Evolutionary conservation across 768 basidiomycete genomes (phyloP).

Genomic region (Leccinum longicurvipes): DNA sequence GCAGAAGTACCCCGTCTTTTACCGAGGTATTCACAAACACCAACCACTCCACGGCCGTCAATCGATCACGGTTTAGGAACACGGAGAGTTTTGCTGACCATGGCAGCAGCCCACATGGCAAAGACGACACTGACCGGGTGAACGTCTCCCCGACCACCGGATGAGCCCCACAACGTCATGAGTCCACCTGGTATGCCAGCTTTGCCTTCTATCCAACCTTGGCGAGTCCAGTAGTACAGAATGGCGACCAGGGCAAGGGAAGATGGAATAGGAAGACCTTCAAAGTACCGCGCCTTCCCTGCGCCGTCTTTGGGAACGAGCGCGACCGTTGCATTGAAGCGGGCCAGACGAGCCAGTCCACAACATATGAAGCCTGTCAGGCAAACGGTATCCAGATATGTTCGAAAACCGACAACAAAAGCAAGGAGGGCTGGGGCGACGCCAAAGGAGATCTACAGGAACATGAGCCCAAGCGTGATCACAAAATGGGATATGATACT

Average conservation of each 20-base stretch:
- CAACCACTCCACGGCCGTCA: background rate
- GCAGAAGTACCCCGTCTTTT: background rate
- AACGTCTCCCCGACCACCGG: slow-evolving; percentile 78
- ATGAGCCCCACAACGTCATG: slow-evolving; percentile 66
- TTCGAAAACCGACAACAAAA: slow-evolving; percentile 87
- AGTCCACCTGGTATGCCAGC: slow-evolving; percentile 73
- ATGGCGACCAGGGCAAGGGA: slow-evolving; percentile 76
- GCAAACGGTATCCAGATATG: slow-evolving; percentile 83
- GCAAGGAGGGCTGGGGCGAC: slow-evolving; percentile 94
- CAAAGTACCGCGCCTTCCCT: slow-evolving; percentile 94
- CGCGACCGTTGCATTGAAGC: slow-evolving; percentile 98
- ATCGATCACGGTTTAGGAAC: slow-evolving; percentile 69
- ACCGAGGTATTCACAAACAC: background rate
- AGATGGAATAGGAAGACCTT: slow-evolving; percentile 95
- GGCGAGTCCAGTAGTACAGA: slow-evolving; percentile 77
- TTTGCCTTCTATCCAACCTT: slow-evolving; percentile 81
- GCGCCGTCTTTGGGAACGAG: slow-evolving; percentile 80
- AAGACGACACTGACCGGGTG: slow-evolving; percentile 80
- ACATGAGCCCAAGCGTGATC: slow-evolving; percentile 1
- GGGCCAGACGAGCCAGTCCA: slow-evolving; percentile 93
- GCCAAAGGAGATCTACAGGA: slow-evolving; percentile 87
- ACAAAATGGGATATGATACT: slow-evolving; percentile 1
- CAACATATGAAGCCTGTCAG: slow-evolving; percentile 92
- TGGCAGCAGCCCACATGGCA: slow-evolving; percentile 85
- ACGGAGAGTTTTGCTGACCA: slow-evolving; percentile 96